phyloP scores from a whole-genome alignment of 1,284 basidiomycete species.

The Leccinum variabile region DNA sequence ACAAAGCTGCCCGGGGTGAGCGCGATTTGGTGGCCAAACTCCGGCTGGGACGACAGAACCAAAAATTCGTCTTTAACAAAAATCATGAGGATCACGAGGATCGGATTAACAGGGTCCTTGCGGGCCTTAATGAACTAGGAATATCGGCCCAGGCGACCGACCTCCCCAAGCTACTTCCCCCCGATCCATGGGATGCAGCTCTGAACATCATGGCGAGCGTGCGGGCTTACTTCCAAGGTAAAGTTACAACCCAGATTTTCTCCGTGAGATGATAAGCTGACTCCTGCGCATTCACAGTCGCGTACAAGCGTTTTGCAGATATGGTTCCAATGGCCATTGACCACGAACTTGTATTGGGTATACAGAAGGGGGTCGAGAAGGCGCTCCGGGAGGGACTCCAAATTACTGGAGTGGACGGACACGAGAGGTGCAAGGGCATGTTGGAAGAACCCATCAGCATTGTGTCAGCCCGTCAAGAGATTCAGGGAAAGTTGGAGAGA shows the following conservation, averaged over 20 bases:
- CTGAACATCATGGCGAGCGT: slow-evolving; percentile 69
- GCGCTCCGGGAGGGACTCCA: slow-evolving; percentile 46
- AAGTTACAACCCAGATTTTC: background rate
- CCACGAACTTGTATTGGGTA: slow-evolving; percentile 51
- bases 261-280: background rate
- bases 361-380: slow-evolving; percentile 44
- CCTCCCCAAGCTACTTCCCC: slow-evolving; percentile 52
- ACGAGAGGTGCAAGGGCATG: slow-evolving; percentile 45
- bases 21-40: slow-evolving; percentile 30
- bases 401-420: slow-evolving; percentile 35
- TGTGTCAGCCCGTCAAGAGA: slow-evolving; percentile 48
- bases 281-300: slow-evolving; percentile 42
- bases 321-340: slow-evolving; percentile 65
- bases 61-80: background rate
- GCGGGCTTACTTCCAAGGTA: slow-evolving; percentile 73
- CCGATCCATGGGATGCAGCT: slow-evolving; percentile 57
- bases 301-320: slow-evolving; percentile 69
- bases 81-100: background rate
- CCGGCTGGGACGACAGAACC: background rate
- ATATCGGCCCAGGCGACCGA: slow-evolving; percentile 43
- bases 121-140: slow-evolving; percentile 46
- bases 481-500: slow-evolving; percentile 53
- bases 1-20: slow-evolving; percentile 42
- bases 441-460: slow-evolving; percentile 54
- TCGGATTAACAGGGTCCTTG: slow-evolving; percentile 37